Evolutionary conservation across 495 filamentous ascomycete genomes (phyloP).

Genomic region (Xylona heveae): DNA sequence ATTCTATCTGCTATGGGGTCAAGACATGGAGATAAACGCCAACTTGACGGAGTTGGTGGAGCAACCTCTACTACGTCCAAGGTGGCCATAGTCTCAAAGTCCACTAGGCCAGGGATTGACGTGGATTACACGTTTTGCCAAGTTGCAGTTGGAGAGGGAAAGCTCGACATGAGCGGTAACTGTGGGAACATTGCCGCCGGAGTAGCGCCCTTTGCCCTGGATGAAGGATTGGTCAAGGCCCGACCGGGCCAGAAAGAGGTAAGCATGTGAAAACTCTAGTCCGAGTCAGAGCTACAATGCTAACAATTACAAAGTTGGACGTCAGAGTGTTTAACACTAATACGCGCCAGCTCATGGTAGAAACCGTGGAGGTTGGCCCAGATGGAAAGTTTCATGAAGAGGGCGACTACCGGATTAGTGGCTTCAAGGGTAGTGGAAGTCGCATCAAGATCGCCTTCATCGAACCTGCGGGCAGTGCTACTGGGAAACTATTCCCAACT

Average conservation of each 20-base stretch:
- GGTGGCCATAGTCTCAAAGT: constrained; percentile 16
- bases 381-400: constrained; percentile 11
- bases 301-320: constrained; percentile 9
- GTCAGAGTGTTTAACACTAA: constrained; percentile 16
- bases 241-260: constrained; percentile 11
- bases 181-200: constrained; percentile 22
- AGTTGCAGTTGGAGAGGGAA: constrained; percentile 12
- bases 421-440: constrained; percentile 12
- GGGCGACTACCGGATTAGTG: constrained; percentile 12
- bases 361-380: constrained; percentile 11
- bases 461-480: constrained; percentile 15
- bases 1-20: constrained; percentile 17
- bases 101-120: constrained; percentile 11
- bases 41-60: constrained; percentile 19
- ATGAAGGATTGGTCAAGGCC: constrained; percentile 14
- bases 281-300: not conserved
- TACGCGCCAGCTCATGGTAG: constrained; percentile 11
- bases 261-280: not conserved
- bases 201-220: constrained; percentile 17
- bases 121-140: constrained; percentile 22
- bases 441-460: constrained; percentile 14
- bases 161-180: constrained; percentile 19
- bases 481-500: constrained; percentile 14
- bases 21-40: constrained; percentile 7
- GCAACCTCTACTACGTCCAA: constrained; percentile 22